phyloP scores from a whole-genome alignment of 768 basidiomycete species.

The Lentinula raphanica region DNA sequence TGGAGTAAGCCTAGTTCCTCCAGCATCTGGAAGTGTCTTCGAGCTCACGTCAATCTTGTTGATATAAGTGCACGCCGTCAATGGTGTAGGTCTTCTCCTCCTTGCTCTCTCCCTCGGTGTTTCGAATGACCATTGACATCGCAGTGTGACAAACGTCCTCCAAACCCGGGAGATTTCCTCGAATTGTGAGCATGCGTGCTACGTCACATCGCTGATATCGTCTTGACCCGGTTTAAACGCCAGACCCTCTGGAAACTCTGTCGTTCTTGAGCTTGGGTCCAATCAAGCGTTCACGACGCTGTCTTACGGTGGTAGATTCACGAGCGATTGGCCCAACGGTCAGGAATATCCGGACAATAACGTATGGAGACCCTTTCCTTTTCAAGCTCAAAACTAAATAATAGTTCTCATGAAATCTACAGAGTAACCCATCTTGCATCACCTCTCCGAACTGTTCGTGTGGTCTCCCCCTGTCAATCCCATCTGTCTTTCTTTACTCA shows the following conservation, averaged over 20 bases:
- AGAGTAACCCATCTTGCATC: slow-evolving; percentile 40
- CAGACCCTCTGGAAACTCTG: slow-evolving; percentile 44
- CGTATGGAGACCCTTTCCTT: slow-evolving; percentile 24
- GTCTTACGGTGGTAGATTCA: slow-evolving; percentile 33
- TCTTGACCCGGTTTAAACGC: too few relatives aligned
- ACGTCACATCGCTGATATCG: background rate
- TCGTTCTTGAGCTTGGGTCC: slow-evolving; percentile 43
- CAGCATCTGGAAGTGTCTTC: background rate
- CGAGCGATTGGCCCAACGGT: slow-evolving; percentile 45
- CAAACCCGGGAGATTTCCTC: slow-evolving; percentile 7
- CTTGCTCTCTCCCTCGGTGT: background rate
- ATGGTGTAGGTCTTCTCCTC: background rate
- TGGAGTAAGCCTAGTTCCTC: slow-evolving; percentile 7
- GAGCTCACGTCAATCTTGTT: background rate
- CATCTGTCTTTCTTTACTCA: background rate
- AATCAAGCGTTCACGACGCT: slow-evolving; percentile 45
- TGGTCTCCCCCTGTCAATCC: background rate
- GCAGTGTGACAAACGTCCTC: slow-evolving; percentile 8
- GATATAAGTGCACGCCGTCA: slow-evolving; percentile 6
- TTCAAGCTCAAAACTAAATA: background rate
- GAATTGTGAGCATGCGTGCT: background rate
- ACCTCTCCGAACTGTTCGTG: slow-evolving; percentile 43
- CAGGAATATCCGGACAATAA: slow-evolving; percentile 36
- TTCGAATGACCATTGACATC: background rate
- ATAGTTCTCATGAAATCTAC: background rate